Conservation (phyloP, 228 moss, liverwort and hornwort genomes). For the Sphagnum fallax region DNA sequence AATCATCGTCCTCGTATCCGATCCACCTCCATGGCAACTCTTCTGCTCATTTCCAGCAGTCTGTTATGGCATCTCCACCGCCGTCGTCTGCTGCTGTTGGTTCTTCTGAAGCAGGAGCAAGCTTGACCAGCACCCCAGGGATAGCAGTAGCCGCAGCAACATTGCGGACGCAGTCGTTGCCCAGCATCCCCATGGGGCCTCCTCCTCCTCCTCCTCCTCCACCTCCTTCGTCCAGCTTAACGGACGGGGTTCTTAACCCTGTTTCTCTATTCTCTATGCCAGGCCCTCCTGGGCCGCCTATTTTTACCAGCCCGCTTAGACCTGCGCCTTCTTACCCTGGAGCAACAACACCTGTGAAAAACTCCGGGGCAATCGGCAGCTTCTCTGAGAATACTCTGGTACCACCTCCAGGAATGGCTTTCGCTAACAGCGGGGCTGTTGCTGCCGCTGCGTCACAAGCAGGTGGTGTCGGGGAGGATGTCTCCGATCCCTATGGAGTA, state of each 20-base stretch:
- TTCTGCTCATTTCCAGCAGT: too few relatives aligned
- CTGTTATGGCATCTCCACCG: too few relatives aligned
- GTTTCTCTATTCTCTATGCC: neutral
- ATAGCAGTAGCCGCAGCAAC: neutral
- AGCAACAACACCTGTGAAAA: conserved; percentile 26
- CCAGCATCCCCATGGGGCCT: conserved; percentile 69
- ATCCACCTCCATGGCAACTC: too few relatives aligned
- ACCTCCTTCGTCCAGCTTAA: conserved; percentile 27
- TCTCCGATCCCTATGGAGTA: conserved; percentile 75
- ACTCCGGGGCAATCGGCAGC: conserved; percentile 20
- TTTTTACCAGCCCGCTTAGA: conserved; percentile 57
- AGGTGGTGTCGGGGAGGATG: conserved; percentile 45
- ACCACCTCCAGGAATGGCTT: conserved; percentile 6
- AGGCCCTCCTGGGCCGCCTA: conserved; percentile 47
- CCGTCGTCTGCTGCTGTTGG: too few relatives aligned
- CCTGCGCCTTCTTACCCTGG: conserved; percentile 36
- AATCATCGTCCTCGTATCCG: too few relatives aligned
- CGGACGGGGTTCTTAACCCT: too few relatives aligned
- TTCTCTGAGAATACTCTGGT: conserved; percentile 87
- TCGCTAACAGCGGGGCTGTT: neutral
- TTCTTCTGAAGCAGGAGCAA: too few relatives aligned
- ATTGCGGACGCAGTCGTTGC: conserved; percentile 35
- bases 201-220: conserved; percentile 50
- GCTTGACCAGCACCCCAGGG: too few relatives aligned
- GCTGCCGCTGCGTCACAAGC: neutral